phyloP scores from a whole-genome alignment of 2,329 filamentous ascomycete species.

The Hymenoscyphus occultus region DNA sequence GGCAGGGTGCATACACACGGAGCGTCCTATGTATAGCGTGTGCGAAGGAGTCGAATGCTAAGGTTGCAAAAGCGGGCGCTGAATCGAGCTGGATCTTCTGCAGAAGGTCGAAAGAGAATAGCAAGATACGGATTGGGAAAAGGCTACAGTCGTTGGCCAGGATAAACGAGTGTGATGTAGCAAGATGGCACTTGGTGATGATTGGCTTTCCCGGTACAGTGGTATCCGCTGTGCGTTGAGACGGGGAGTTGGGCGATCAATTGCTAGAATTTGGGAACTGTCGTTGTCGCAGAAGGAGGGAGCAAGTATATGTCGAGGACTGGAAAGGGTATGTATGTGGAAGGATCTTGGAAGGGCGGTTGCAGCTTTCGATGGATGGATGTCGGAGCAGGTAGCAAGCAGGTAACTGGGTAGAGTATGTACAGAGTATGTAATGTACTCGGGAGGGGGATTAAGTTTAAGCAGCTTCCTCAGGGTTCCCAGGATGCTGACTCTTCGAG shows the following conservation, averaged over 20 bases:
- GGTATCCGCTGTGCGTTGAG: conserved; percentile 16
- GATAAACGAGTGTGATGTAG: conserved; percentile 5
- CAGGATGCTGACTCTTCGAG: conserved; percentile 9
- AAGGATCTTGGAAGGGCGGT: conserved; percentile 1
- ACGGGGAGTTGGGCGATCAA: conserved; percentile 11
- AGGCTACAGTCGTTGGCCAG: not conserved
- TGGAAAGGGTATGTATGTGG: conserved; percentile 7
- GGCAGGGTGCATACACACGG: conserved; percentile 2
- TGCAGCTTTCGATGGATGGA: conserved; percentile 3
- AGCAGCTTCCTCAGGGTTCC: not conserved
- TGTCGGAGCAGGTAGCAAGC: not conserved
- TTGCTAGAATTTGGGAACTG: conserved; percentile 1
- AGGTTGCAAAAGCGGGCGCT: conserved; percentile 3
- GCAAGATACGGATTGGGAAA: conserved; percentile 8
- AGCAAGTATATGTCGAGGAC: not conserved
- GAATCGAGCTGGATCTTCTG: conserved; percentile 3
- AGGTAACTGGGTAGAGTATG: not conserved
- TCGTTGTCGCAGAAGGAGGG: not conserved
- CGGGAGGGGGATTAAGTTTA: conserved; percentile 3
- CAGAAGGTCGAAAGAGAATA: not conserved
- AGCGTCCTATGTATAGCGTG: conserved; percentile 3
- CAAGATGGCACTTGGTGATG: conserved; percentile 7
- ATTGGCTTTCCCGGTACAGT: conserved; percentile 19
- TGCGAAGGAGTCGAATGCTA: not conserved
- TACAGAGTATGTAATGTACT: not conserved